phyloP scores from a whole-genome alignment of 306 rosid genomes.

The Lupinus albus region DNA sequence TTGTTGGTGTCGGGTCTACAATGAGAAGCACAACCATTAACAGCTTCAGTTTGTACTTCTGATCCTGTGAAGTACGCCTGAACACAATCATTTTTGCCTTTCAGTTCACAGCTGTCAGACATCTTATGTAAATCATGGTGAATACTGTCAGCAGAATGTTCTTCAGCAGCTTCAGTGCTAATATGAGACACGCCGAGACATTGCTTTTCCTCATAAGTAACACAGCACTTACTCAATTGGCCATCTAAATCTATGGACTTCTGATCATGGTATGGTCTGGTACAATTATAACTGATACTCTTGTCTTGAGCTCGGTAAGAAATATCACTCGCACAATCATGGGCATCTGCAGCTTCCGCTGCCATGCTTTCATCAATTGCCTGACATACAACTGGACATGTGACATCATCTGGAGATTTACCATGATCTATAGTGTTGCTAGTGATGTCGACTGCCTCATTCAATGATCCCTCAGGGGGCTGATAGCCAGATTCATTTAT shows the following conservation, averaged over 20 bases:
- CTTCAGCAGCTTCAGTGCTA: too few species aligned
- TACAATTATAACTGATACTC: constrained; percentile 34
- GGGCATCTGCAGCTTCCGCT: constrained; percentile 36
- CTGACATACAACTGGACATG: constrained; percentile 35
- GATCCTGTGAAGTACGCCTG: constrained; percentile 26
- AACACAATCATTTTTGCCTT: constrained; percentile 31
- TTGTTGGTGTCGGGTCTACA: constrained; percentile 29
- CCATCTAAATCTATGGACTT: too few species aligned
- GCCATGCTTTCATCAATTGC: constrained; percentile 39
- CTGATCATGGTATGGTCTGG: constrained; percentile 10
- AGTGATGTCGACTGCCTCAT: constrained; percentile 30
- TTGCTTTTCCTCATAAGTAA: too few species aligned
- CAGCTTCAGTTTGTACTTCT: constrained; percentile 29
- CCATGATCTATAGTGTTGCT: neutral
- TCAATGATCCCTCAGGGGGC: constrained; percentile 40
- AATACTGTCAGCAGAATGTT: too few species aligned
- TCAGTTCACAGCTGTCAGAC: constrained; percentile 12
- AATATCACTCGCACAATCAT: constrained; percentile 34
- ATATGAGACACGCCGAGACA: too few species aligned
- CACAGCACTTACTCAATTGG: too few species aligned
- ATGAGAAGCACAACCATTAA: constrained; percentile 31
- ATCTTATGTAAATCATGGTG: too few species aligned
- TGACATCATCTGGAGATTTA: constrained; percentile 30
- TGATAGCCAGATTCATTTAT: constrained; percentile 42
- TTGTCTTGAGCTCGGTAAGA: constrained; percentile 38